Percentiles rank a stretch among this genome's conserved stretches.
Evolutionary conservation across 31 red algal genomes (phyloP).

Genomic region (Odonthalia washingtoniensis): DNA sequence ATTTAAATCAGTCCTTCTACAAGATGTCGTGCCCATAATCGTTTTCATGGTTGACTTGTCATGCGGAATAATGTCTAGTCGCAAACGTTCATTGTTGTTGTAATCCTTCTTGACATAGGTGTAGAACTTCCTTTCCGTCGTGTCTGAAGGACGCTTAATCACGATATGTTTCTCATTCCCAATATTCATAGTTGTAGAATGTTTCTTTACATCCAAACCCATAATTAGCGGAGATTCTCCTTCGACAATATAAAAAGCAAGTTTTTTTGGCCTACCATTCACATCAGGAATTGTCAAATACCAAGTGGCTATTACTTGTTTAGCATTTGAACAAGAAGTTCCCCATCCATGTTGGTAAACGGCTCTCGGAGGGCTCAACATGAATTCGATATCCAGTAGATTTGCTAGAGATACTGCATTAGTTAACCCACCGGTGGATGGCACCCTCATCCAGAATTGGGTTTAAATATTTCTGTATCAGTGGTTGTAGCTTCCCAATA

Average conservation of each 20-base stretch:
- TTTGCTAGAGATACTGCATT: conserved; percentile 19
- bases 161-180: neutral
- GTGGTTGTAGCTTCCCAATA: neutral
- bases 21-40: neutral
- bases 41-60: neutral
- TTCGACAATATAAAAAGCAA: conserved; percentile 44
- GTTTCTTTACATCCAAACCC: conserved; percentile 27
- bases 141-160: conserved; percentile 2
- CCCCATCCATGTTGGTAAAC: conserved; percentile 47
- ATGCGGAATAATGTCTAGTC: conserved; percentile 21
- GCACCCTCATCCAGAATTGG: conserved; percentile 44
- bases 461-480: conserved; percentile 11
- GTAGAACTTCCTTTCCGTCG: neutral
- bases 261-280: conserved; percentile 4
- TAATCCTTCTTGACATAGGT: conserved; percentile 5
- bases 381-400: conserved; percentile 18
- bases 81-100: neutral
- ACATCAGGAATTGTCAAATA: conserved; percentile 15
- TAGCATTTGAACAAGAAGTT: neutral
- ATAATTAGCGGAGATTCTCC: conserved; percentile 37
- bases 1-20: conserved; percentile 1
- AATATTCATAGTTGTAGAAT: conserved; percentile 19
- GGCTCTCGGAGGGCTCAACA: neutral
- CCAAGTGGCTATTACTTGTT: conserved; percentile 28
- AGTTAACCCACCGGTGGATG: conserved; percentile 20